Evolutionary conservation across 2,329 filamentous ascomycete species (phyloP), one percentile per base, ranked within the genome.

Genomic region (Lachnellula subtilissima): DNA sequence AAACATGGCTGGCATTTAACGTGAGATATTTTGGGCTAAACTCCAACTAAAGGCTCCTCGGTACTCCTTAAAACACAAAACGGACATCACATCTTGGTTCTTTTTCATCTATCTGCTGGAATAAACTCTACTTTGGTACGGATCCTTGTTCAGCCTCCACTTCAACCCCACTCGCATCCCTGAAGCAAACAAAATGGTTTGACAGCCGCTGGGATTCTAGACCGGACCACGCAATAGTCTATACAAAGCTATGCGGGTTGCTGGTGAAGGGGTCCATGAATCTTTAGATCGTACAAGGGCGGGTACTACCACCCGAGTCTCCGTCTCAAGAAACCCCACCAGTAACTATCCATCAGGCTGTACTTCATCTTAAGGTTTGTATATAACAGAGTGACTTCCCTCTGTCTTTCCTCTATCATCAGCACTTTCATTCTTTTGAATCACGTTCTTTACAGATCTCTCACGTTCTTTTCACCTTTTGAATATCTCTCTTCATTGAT

Each of bases 401-500:
- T 46, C 32, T 48, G 39, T 49, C 35, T 51, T 43, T 28, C 43
- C 43, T 22, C 22, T 15, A 45, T 45, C 52, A 42, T 52, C 57
- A 57, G 37, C 32, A 39, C 45, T 43, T 45, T 52, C 50, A 46
- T 52, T 55, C 48, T 48, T 55, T 56, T 40, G 23, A 36, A 17
- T 48, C 45, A 48, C 55, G 23, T 58, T 60, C 59, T 50, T 52
- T 58, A 51, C 52, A 54, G 52, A 59, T 46, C 45, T 54, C 56
- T 54, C 54, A 53, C 56, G 47, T 63, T 62, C 58, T 61, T 62
- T 61, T 55, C 32, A 36, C 37, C 35, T 35, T 28, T 40, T 19
- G 50, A 40, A 48, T 43, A 58, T 60, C 57, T 50, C 39, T 57
- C 61, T 66, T 65, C 63, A 62, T 66, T 50, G 62, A 64, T 60